Evolutionary conservation across 805 yeast genomes (phyloP), one percentile per base, ranked within the genome.

Genomic region (Teunomyces gatunensis): DNA sequence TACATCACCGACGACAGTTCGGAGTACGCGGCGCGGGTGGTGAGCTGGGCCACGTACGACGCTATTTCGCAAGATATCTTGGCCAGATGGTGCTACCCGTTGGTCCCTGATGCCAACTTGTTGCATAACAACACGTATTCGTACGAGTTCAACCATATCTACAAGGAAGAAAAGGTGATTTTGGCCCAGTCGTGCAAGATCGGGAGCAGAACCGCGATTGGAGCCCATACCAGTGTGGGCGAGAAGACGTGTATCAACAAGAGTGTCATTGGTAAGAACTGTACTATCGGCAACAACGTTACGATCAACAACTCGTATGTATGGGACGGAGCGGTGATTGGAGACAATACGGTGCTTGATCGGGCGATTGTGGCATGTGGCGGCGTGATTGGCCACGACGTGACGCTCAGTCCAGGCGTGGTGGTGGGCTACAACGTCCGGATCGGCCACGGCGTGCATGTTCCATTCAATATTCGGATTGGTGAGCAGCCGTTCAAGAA

Each of bases 181-280:
- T 75, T 92, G 54, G 96, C 97, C 0, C 97, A 92, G 61, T 85
- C 94, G n/a, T 90, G 97, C 69, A 82, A 81, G 54, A 82, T 94
- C 50, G 88, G 87, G 15, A 80, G 84, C 46, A 77, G 88, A 54
- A 87, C 95, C 1, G 87, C 89, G 3, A 85, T 94, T 53, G 99
- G 98, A 3, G 72, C 85, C 1, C 77, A 81, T 44, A 77, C 96
- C 0, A 73, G 71, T 35, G 84, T 94, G 55, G 96, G 96, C 36
- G 90, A 86, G 54, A 83, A 85, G 13, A 72, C 96, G 0, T 53
- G 58, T 4, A 76, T 94, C 34, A 75, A 75, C 47, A 81, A 83
- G 45, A 83, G 95, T 20, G 87, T 87, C 3, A 82, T 94, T 61
- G 99, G 99, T 5, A 81, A 92, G 54, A 78, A 85, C 51, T 91